Evolutionary conservation across 306 rosid species (phyloP), one percentile per base, ranked within the genome.

Genomic region (Quercus rubra): DNA sequence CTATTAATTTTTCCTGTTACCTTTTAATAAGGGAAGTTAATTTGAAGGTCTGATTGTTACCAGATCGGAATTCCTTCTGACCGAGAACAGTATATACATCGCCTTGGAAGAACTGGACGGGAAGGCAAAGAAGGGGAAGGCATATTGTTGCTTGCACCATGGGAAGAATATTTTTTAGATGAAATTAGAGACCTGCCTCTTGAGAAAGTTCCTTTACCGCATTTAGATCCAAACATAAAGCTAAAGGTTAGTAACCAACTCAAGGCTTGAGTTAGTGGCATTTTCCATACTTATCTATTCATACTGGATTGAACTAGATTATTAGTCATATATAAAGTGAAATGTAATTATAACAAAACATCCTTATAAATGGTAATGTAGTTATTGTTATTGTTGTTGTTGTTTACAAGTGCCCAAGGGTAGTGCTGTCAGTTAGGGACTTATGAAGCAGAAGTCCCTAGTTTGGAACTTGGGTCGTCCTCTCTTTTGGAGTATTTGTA

Each of bases 61-160:
- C 82, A 95, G 99, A 89, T 92, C 77, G 98, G 99, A 67, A 84
- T 92, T 80, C 98, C 99, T 64, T 58, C 88, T 19, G 97, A 90
- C 72, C 92, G 99, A 64, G 94, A 92, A 85, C 96, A 90, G 63
- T 95, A 95, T 80, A 89, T 95, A 80, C 91, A 95, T 74, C 97
- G 99, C 31, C 92, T 95, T 80, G 97, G 99, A 86, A 89, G 99
- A 89, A 92, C 99, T 10, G 99, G 98, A 70, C 86, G 97, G 56
- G 90, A 84, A 86, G 99, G 97, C 75, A 95, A 90, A 91, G 94
- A 84, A 77, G 99, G 99, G 75, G 85, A 90, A 83, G 87, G 98
- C 79, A 70, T 92, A 69, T 77, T 95, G 86, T 80, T 95, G 84
- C 86, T 95, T 82, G 89, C 99, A 77, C 99, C 97, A 55, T 95